Base-by-base conservation (phyloP, 2,329 filamentous ascomycete genomes). In the Camptophora hylomeconis region DNA sequence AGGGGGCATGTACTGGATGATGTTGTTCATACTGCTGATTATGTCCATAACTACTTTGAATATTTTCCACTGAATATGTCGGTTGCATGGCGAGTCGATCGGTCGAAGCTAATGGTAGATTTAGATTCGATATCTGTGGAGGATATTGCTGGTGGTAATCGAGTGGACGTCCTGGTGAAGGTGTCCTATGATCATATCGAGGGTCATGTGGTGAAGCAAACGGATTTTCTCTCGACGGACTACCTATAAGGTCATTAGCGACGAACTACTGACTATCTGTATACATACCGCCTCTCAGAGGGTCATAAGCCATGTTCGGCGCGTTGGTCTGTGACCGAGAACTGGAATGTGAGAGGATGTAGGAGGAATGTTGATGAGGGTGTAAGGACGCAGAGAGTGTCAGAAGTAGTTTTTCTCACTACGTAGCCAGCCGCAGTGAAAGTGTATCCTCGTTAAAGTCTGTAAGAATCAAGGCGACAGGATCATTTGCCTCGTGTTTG, bases 51-150 rank as follows among this genome's bases (percentile, higher is more conserved):
- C 72, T 72, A 43, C 66, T 65, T 27, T 65, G 56, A 20, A 81
- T 67, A 48, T 78, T 75, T 40, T 75, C 68, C 13, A 82, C 76
- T 3, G 76, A 80, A 50, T 80, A 81, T 32, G 86, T 87, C 27
- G 83, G 81, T 53, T 94, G 86, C 40, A 86, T 67, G 33, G 79
- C 73, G 28, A 95, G 62, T 33, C 76, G 68, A 56, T 95, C 87
- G 46, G 73, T 75, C 1, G 58, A 58, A 16, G 46, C 74, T 56
- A 70, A 67, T 35, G 76, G 79, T 50, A 83, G 81, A 42, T 80
- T 71, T 28, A 86, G 60, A 36, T 73, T 74, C 26, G 60, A 53
- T 40, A 63, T 51, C 35, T 59, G 65, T 18, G 30, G 33, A 17
- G 60, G 64, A 50, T 82, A 77, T 25, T 92, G 67, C 50, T 92